Base-by-base conservation (phyloP, 1,284 basidiomycete genomes). In the Trichosporon faecale region DNA sequence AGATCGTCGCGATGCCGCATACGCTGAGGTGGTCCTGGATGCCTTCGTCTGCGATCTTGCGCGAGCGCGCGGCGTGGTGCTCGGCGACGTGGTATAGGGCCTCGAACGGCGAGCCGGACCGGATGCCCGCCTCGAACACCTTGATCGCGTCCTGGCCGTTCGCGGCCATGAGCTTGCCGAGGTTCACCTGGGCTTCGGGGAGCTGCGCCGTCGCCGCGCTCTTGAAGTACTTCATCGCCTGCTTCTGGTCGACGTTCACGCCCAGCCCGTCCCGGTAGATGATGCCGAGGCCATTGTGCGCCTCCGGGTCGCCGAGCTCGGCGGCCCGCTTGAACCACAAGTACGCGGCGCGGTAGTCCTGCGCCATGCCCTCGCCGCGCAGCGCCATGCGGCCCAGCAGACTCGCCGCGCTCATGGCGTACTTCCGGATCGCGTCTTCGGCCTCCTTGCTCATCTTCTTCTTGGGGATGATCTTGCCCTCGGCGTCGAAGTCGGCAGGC, bases 251-350 rank as follows among this genome's bases (percentile, higher is more conserved):
- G 11, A 65, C 68, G 9, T 76, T 77, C n/a, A 89, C 79, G 72
- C 95, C 92, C 18, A 97, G 85, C 0, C 94, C 96, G 78, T 99
- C 95, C 61, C 95, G 87, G 84, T 90, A 91, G 74, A 99, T 94
- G 74, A 98, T 90, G 0, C 95, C 97, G 21, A 99, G 85, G 0
- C 91, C 91, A 78, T 97, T 97, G 73, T 91, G 88, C 68, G 90
- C 91, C 80, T 97, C 95, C 72, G 90, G 88, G 76, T 98, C 94
- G 35, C 90, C 90, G 69, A 84, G 87, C 68, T 90, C 89, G 5
- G 88, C 90, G 0, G 94, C 96, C 60, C 95, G 87, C 76, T 94
- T 91, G 77, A 95, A 95, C 97, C 97, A 99, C 84, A 96, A 88
- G 84, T 90, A 93, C 14, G 96, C 97, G 70, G 89, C 84, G 23